Percentiles rank a stretch among this genome's conserved stretches.
Evolutionary conservation across 1,284 basidiomycete genomes (phyloP).

Genomic region (Pascua guehoae): DNA sequence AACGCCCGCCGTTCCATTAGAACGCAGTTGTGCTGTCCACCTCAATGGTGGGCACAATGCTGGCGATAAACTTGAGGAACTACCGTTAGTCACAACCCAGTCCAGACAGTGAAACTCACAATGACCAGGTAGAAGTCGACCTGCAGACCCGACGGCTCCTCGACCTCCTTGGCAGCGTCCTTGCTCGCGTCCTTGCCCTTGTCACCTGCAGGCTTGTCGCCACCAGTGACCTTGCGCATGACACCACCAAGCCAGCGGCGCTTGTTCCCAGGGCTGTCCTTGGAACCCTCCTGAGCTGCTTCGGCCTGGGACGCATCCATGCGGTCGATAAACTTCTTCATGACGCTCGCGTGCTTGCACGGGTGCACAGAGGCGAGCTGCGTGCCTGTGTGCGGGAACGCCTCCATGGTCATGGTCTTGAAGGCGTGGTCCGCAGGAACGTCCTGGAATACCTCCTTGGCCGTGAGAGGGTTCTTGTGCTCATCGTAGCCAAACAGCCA

Average conservation of each 20-base stretch:
- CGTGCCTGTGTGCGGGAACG: conserved; percentile 85
- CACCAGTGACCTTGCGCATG: conserved; percentile 68
- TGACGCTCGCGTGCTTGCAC: conserved; percentile 97
- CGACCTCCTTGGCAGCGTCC: conserved; percentile 51
- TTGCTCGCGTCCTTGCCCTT: conserved; percentile 35
- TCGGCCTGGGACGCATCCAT: conserved; percentile 80
- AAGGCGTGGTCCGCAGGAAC: conserved; percentile 95
- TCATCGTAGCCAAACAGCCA: conserved; percentile 95
- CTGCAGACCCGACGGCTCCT: conserved; percentile 77
- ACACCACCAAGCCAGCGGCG: conserved; percentile 70
- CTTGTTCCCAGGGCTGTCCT: conserved; percentile 49
- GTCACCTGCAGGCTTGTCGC: conserved; percentile 51
- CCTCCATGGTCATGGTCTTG: conserved; percentile 98
- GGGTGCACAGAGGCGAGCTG: conserved; percentile 92
- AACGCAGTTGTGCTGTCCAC: conserved; percentile 34
- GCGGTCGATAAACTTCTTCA: conserved; percentile 99
- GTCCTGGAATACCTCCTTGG: conserved; percentile 93
- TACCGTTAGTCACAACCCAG: conserved; percentile 7
- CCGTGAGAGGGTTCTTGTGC: conserved; percentile 81
- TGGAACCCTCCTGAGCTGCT: conserved; percentile 36
- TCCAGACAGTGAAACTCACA: conserved; percentile 30
- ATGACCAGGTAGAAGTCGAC: conserved; percentile 95
- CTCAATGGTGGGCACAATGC: conserved; percentile 77
- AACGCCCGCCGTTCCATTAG: conserved; percentile 1
- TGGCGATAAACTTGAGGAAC: conserved; percentile 94